These are phyloP conservation scores for Leccinum fallax DNA, from an alignment of 1,284 basidiomycete species.

Conservation along the genomic window DNA sequence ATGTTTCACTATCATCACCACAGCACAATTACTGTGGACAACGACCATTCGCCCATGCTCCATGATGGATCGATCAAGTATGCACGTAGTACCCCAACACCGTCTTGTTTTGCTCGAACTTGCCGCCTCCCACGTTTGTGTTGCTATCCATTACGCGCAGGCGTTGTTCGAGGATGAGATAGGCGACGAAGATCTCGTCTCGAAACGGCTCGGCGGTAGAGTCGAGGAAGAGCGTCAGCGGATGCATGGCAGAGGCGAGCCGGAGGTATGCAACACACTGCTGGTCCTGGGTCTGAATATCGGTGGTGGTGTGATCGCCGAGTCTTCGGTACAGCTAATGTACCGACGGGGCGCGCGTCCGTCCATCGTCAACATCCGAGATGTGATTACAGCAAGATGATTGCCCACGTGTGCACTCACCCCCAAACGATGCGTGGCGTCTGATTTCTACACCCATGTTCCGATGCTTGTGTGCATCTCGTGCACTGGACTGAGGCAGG, in stretches of 20 bases:
- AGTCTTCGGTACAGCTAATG: constrained; percentile 13
- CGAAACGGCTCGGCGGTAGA: constrained; percentile 4
- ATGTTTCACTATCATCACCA: neutral
- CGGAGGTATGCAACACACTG: constrained; percentile 12
- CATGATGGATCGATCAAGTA: constrained; percentile 1
- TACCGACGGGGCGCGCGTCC: neutral
- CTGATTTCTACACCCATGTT: constrained; percentile 15
- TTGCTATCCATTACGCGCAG: constrained; percentile 11
- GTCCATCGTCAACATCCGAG: neutral
- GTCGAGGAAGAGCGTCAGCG: constrained; percentile 15
- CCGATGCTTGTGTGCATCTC: constrained; percentile 11
- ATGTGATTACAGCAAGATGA: neutral
- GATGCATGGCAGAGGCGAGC: neutral
- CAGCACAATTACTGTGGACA: neutral
- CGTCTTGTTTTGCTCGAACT: constrained; percentile 7
- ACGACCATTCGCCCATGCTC: neutral
- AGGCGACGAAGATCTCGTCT: constrained; percentile 14
- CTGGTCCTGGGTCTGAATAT: neutral
- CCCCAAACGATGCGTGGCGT: constrained; percentile 12
- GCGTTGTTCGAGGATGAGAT: constrained; percentile 13
- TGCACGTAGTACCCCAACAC: constrained; percentile 4
- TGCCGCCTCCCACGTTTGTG: constrained; percentile 5
- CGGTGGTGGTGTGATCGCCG: neutral
- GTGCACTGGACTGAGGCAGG: constrained; percentile 9
- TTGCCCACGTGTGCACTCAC: neutral